These are phyloP conservation scores for Flaveria brownii DNA, from an alignment of 129 eudicot genomes.

Conservation along the genomic window DNA sequence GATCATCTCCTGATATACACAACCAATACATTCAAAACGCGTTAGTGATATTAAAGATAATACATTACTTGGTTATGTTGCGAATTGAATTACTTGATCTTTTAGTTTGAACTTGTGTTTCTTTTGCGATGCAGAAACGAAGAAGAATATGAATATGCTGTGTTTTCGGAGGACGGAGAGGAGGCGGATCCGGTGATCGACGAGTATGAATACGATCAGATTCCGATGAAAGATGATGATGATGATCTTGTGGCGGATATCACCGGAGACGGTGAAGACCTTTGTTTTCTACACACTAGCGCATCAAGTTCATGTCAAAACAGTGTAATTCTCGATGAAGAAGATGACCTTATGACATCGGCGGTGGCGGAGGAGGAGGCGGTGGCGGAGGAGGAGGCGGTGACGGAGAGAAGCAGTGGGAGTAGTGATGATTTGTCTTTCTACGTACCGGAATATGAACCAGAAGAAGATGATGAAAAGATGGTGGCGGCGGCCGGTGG, in stretches of 20 bases:
- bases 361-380: neutral
- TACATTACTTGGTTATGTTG: too few species aligned
- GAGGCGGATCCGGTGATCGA: constrained; percentile 39
- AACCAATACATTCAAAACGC: too few species aligned
- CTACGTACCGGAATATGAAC: constrained; percentile 47
- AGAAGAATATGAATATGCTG: constrained; percentile 51
- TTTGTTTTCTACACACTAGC: constrained; percentile 32
- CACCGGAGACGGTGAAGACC: constrained; percentile 29
- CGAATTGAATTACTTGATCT: too few species aligned
- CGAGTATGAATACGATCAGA: constrained; percentile 26
- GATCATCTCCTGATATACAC: too few species aligned
- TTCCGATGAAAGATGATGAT: constrained; percentile 25
- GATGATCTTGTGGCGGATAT: constrained; percentile 45
- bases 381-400: constrained; percentile 7
- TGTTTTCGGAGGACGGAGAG: constrained; percentile 57
- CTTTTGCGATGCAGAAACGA: constrained; percentile 45
- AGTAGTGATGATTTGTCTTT: constrained; percentile 38
- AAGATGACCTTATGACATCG: neutral
- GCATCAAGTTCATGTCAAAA: constrained; percentile 31
- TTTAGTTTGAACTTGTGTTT: neutral
- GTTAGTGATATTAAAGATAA: too few species aligned
- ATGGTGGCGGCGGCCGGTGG: neutral
- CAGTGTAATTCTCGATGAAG: constrained; percentile 26
- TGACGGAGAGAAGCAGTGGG: constrained; percentile 1
- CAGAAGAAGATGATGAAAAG: constrained; percentile 23